Evolutionary conservation across 768 basidiomycete genomes (phyloP).

Genomic region (Termitomyces sp.): DNA sequence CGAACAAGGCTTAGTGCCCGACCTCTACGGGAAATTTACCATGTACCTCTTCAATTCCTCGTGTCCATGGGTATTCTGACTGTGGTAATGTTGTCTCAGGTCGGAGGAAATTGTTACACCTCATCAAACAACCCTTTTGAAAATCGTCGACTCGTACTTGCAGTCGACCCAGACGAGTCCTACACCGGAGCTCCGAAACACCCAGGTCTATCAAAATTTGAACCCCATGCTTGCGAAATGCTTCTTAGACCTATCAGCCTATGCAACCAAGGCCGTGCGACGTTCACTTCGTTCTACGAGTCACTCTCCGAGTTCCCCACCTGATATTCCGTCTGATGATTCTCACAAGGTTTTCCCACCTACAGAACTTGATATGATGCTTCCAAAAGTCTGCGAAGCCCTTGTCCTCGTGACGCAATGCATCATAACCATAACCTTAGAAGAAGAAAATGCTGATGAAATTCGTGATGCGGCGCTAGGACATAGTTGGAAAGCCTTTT

Average conservation of each 20-base stretch:
- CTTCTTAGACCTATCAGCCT: constrained; percentile 58
- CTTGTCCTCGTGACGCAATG: constrained; percentile 77
- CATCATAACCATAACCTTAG: constrained; percentile 58
- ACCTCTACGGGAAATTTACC: constrained; percentile 54
- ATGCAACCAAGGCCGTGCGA: constrained; percentile 48
- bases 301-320: constrained; percentile 2
- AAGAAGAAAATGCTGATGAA: constrained; percentile 28
- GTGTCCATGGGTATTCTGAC: constrained; percentile 8
- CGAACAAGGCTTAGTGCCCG: constrained; percentile 50
- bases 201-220: constrained; percentile 37
- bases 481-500: constrained; percentile 34
- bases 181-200: constrained; percentile 23
- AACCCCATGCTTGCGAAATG: constrained; percentile 55
- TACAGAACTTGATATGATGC: constrained; percentile 55
- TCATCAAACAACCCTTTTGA: constrained; percentile 83
- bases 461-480: constrained; percentile 11
- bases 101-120: constrained; percentile 71
- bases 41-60: constrained; percentile 42
- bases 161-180: constrained; percentile 42
- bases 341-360: constrained; percentile 8
- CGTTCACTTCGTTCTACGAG: constrained; percentile 34
- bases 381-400: constrained; percentile 79
- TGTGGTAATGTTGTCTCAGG: constrained; percentile 29
- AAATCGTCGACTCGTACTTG: constrained; percentile 81
- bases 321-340: background rate